Base-by-base conservation (phyloP, 306 rosid genomes). In the Pterocarpus macrocarpus region DNA sequence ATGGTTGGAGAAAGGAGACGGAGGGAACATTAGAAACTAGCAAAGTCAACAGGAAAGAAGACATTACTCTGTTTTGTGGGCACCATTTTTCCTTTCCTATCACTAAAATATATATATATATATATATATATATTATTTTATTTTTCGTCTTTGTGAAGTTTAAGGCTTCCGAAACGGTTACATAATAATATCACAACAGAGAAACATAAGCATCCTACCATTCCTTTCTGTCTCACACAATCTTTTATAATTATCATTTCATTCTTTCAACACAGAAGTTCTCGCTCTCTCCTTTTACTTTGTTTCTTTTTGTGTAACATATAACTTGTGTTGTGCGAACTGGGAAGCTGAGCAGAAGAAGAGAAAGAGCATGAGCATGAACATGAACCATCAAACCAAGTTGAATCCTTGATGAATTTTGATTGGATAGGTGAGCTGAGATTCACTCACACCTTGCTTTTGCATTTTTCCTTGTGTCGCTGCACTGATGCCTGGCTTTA, bases 31-130 rank as follows among this genome's bases (percentile, higher is more conserved):
- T 13, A 55, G 47, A 70, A 35, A 61, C 39, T 1, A 39, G 79
- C 71, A 53, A 86, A 90, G 93, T 90, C 90, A 87, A 86, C 90
- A 86, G 16, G 81, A 72, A 83, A 61, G 71, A 85, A 87, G 88
- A 69, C 87, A 58, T 69, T 73, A 56, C 3, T 34, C 55, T 72
- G 84, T 47, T 68, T 71, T 65, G 85, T 80, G 87, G 65, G 87
- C 43, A 64, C 80, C 55, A 68, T 63, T 67, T 76, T 80, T 12
- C 45, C 1, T 3, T 32, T 70, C 64, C 8, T 33, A 41, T 28
- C 47, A 12, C 36, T 68, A 41, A 78, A 58, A 64, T 11, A 64
- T 10, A 5, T 32, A 45, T 44, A 13, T 69, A 4, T 28, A 47
- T 9, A 50, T 2, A 50, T 3, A 50, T 4, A 15, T 12, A 15